A percentile compares a stretch with the other conserved stretches of the same genome.
These are phyloP conservation scores for Schwanniomyces etchellsii DNA, from an alignment of 1,139 yeast species.

Conservation along the genomic window DNA sequence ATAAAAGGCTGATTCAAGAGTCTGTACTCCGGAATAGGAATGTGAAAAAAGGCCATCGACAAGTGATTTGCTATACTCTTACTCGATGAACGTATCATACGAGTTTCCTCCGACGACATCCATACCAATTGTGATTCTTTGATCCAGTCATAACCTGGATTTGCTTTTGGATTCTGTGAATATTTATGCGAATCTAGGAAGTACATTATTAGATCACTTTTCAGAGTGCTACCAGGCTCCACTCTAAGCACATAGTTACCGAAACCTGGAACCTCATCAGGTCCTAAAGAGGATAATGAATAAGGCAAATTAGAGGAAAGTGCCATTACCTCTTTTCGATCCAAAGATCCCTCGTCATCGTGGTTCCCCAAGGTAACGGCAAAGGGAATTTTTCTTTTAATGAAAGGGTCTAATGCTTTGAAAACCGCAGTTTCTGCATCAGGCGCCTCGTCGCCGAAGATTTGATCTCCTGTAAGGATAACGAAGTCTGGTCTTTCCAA, in stretches of 20 bases:
- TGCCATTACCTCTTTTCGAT: slow-evolving; percentile 57
- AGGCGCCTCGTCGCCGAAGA: slow-evolving; percentile 63
- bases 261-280: slow-evolving; percentile 61
- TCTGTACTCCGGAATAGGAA: slow-evolving; percentile 81
- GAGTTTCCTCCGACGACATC: slow-evolving; percentile 38
- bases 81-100: slow-evolving; percentile 22
- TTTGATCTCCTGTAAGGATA: slow-evolving; percentile 82
- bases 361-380: slow-evolving; percentile 61
- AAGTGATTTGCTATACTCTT: slow-evolving; percentile 42
- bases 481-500: slow-evolving; percentile 75
- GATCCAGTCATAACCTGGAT: slow-evolving; percentile 84
- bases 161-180: slow-evolving; percentile 55
- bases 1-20: slow-evolving; percentile 42
- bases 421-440: slow-evolving; percentile 75
- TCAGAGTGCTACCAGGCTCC: slow-evolving; percentile 31
- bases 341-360: slow-evolving; percentile 72
- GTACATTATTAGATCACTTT: slow-evolving; percentile 56
- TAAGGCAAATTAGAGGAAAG: slow-evolving; percentile 57
- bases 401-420: slow-evolving; percentile 72
- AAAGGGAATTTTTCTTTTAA: slow-evolving; percentile 65
- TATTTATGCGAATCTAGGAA: slow-evolving; percentile 80
- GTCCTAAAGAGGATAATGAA: slow-evolving; percentile 59
- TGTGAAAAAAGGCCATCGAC: slow-evolving; percentile 89
- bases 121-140: slow-evolving; percentile 67
- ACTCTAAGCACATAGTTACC: slow-evolving; percentile 70